Percentiles rank a stretch among this genome's conserved stretches.
Evolutionary conservation across 169 alveolate genomes (phyloP).

Genomic region (Besnoitia besnoiti): DNA sequence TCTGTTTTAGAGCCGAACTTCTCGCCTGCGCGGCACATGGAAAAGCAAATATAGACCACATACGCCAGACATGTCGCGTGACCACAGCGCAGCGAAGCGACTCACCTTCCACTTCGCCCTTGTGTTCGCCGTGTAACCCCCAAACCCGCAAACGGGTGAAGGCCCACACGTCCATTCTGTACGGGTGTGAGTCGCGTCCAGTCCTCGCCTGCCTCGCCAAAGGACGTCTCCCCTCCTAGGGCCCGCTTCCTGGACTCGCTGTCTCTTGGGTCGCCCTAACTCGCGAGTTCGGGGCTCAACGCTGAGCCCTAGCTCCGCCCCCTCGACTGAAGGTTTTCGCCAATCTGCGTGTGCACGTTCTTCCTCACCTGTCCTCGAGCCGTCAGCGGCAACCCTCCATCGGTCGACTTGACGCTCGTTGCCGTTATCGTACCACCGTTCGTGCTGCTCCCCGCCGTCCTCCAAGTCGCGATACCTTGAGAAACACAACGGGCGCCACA

Average conservation of each 20-base stretch:
- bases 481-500: not conserved
- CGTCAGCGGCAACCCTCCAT: slow-evolving; percentile 49
- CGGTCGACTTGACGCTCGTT: slow-evolving; percentile 52
- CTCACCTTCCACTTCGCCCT: not conserved
- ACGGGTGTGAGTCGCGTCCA: too few species aligned
- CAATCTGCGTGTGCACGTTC: too few species aligned
- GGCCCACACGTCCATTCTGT: too few species aligned
- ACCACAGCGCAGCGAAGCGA: too few species aligned
- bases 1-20: slow-evolving; percentile 47
- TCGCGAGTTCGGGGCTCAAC: too few species aligned
- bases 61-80: too few species aligned
- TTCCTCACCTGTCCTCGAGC: slow-evolving; percentile 11
- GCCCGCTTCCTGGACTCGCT: too few species aligned
- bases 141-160: not conserved
- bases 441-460: slow-evolving; percentile 24
- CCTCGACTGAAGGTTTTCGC: too few species aligned
- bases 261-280: too few species aligned
- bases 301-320: too few species aligned
- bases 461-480: not conserved
- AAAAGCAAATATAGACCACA: not conserved
- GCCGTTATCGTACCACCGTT: slow-evolving; percentile 65
- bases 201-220: too few species aligned
- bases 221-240: too few species aligned
- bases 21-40: slow-evolving; percentile 38
- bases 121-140: not conserved